These are phyloP conservation scores for Phytophthora pinifolia DNA, from an alignment of 352 stramenopile species.

Conservation along the genomic window DNA sequence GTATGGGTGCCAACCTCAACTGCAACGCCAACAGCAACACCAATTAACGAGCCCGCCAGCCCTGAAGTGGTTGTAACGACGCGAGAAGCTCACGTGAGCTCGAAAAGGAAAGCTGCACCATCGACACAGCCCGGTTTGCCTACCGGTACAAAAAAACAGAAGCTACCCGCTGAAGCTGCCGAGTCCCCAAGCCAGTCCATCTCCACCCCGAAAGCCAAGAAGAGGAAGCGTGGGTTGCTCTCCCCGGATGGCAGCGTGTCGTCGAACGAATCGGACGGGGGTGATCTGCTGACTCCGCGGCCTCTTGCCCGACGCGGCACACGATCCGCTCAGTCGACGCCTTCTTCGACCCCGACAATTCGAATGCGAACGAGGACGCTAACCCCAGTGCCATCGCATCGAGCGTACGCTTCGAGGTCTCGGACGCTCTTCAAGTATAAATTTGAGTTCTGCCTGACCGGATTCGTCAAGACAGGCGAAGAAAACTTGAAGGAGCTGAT, in stretches of 20 bases:
- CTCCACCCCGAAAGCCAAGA: slow-evolving; percentile 17
- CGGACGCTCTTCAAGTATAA: slow-evolving; percentile 73
- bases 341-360: slow-evolving; percentile 44
- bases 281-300: slow-evolving; percentile 19
- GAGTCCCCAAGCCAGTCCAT: slow-evolving; percentile 8
- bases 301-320: slow-evolving; percentile 16
- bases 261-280: slow-evolving; percentile 5
- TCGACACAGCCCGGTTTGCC: too few relatives aligned
- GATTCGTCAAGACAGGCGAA: slow-evolving; percentile 57
- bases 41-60: slow-evolving; percentile 3
- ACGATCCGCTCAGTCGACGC: slow-evolving; percentile 32
- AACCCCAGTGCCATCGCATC: slow-evolving; percentile 50
- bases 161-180: slow-evolving; percentile 1
- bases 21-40: slow-evolving; percentile 11
- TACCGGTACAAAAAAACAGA: slow-evolving; percentile 21
- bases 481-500: slow-evolving; percentile 56
- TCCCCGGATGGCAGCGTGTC: slow-evolving; percentile 10
- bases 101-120: slow-evolving; percentile 20
- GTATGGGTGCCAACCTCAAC: slow-evolving; percentile 21
- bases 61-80: slow-evolving; percentile 2
- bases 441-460: slow-evolving; percentile 76
- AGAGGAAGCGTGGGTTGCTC: slow-evolving; percentile 20
- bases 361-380: slow-evolving; percentile 50
- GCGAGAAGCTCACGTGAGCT: background rate
- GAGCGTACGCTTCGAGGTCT: slow-evolving; percentile 48